Percentiles rank a stretch among this genome's conserved stretches.
phyloP scores from a whole-genome alignment of 192 early-diverging fungal species.

The Dispira simplex region DNA sequence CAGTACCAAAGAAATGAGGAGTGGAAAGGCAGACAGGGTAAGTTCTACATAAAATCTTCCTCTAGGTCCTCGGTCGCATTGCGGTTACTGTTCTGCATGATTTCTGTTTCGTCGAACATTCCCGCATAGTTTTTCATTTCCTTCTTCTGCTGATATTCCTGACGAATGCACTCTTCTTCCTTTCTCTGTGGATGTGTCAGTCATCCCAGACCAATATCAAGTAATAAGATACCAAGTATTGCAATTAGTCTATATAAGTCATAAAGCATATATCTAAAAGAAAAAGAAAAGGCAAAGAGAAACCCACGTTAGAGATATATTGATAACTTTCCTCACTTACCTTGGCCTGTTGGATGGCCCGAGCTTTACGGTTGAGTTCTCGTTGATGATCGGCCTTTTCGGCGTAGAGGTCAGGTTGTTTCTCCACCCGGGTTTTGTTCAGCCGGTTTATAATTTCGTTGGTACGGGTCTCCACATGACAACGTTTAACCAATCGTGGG shows the following conservation, averaged over 20 bases:
- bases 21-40: not conserved
- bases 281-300: not conserved
- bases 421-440: slow-evolving; percentile 80
- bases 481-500: slow-evolving; percentile 51
- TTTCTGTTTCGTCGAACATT: slow-evolving; percentile 26
- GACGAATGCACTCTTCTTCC: slow-evolving; percentile 23
- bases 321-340: slow-evolving; percentile 7
- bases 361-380: slow-evolving; percentile 19
- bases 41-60: slow-evolving; percentile 31
- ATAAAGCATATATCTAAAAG: not conserved
- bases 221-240: not conserved
- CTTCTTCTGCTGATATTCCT: slow-evolving; percentile 22
- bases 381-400: slow-evolving; percentile 45
- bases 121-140: slow-evolving; percentile 22
- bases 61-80: slow-evolving; percentile 15
- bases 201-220: not conserved
- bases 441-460: slow-evolving; percentile 86
- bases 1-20: not conserved
- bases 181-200: slow-evolving; percentile 14
- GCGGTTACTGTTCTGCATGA: slow-evolving; percentile 18
- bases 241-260: not conserved
- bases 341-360: slow-evolving; percentile 22
- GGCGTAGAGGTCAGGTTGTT: slow-evolving; percentile 57
- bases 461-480: slow-evolving; percentile 51
- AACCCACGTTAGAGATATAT: not conserved